phyloP scores from a whole-genome alignment of 1,284 basidiomycete species.

The Bjerkandera adusta region DNA sequence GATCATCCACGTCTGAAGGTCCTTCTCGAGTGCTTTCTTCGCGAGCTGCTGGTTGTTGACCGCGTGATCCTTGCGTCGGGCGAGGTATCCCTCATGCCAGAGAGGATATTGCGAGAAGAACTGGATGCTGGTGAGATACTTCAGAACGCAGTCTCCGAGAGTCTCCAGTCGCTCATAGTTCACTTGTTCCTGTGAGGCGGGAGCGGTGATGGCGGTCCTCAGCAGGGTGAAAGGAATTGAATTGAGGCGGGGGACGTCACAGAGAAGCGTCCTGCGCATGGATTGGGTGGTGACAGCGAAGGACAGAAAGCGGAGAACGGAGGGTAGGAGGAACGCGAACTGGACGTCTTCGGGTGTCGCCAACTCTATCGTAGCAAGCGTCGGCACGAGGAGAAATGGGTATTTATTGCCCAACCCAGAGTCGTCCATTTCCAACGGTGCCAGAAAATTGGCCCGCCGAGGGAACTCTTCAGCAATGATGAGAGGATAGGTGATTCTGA shows the following conservation, averaged over 20 bases:
- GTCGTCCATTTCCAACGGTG: slow-evolving; percentile 36
- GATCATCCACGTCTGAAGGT: slow-evolving; percentile 65
- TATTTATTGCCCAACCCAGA: slow-evolving; percentile 22
- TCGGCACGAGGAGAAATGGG: slow-evolving; percentile 41
- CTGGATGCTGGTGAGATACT: slow-evolving; percentile 64
- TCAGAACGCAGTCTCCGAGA: slow-evolving; percentile 78
- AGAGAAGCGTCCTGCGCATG: slow-evolving; percentile 46
- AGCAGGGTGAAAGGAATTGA: slow-evolving; percentile 46
- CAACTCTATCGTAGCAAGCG: slow-evolving; percentile 44
- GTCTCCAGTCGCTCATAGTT: slow-evolving; percentile 82
- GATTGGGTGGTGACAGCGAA: slow-evolving; percentile 48
- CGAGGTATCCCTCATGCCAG: slow-evolving; percentile 81
- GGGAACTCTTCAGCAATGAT: slow-evolving; percentile 52
- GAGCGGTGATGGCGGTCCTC: slow-evolving; percentile 56
- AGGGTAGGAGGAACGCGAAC: slow-evolving; percentile 59
- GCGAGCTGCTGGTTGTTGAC: slow-evolving; percentile 74
- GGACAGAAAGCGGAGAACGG: slow-evolving; percentile 56
- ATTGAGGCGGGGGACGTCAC: slow-evolving; percentile 33
- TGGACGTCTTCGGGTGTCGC: slow-evolving; percentile 50
- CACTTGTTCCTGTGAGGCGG: slow-evolving; percentile 50
- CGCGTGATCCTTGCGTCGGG: slow-evolving; percentile 64
- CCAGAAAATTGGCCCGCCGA: slow-evolving; percentile 57
- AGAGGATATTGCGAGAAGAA: slow-evolving; percentile 63
- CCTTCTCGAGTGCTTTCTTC: slow-evolving; percentile 50
- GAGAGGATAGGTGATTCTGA: slow-evolving; percentile 59